Conservation (phyloP, 1,139 yeast genomes). For the Nadsonia commutata region DNA sequence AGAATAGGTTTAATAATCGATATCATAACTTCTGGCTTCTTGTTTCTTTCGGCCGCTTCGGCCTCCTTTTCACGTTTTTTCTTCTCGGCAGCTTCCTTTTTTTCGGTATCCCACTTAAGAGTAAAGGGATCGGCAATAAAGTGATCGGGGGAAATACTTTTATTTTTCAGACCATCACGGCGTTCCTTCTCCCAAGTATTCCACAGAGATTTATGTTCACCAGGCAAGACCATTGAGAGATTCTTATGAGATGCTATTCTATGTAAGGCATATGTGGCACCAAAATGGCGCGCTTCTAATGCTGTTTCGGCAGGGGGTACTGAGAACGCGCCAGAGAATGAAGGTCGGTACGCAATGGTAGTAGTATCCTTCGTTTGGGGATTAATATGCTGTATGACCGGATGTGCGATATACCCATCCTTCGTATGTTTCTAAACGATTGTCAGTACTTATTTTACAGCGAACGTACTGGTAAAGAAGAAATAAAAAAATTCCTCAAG, state of each 20-base stretch:
- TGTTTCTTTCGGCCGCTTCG: constrained; percentile 1
- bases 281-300: constrained; percentile 77
- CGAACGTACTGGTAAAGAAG: not conserved
- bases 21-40: not conserved
- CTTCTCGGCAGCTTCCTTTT: constrained; percentile 10
- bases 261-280: constrained; percentile 78
- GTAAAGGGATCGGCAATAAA: constrained; percentile 64
- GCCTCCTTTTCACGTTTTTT: constrained; percentile 11
- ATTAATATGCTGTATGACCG: constrained; percentile 52
- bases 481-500: not conserved
- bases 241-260: constrained; percentile 70
- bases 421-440: constrained; percentile 22
- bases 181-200: constrained; percentile 43
- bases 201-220: constrained; percentile 73
- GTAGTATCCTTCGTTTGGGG: constrained; percentile 59
- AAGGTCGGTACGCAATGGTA: not conserved
- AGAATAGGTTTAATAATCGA: constrained; percentile 3
- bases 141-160: constrained; percentile 12
- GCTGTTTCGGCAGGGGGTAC: constrained; percentile 36
- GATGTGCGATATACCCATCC: constrained; percentile 47
- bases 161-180: constrained; percentile 9
- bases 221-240: constrained; percentile 75
- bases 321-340: not conserved
- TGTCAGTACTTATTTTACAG: not conserved
- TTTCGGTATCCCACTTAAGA: constrained; percentile 36